Percentiles rank a stretch among this genome's conserved stretches.
Evolutionary conservation across 352 stramenopile genomes (phyloP).

Genomic region (Globisporangium takayamanum): DNA sequence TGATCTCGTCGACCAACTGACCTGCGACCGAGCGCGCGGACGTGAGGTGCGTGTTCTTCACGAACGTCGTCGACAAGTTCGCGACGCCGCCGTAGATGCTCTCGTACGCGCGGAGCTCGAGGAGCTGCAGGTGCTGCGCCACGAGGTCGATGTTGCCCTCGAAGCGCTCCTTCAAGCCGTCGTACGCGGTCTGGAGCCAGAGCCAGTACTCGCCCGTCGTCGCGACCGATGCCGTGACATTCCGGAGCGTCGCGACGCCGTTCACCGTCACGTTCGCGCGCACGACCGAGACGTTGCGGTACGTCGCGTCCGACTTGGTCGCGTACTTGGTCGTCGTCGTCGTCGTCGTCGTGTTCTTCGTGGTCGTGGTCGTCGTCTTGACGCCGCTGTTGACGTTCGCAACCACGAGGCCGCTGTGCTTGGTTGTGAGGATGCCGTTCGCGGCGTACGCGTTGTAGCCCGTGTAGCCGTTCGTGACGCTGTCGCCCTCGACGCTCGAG

Average conservation of each 20-base stretch:
- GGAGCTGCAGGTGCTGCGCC: slow-evolving; percentile 48
- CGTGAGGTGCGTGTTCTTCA: slow-evolving; percentile 47
- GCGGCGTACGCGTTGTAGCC: slow-evolving; percentile 34
- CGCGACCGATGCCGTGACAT: slow-evolving; percentile 28
- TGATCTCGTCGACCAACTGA: slow-evolving; percentile 44
- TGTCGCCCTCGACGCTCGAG: slow-evolving; percentile 26
- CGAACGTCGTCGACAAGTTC: slow-evolving; percentile 42
- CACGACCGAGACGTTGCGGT: slow-evolving; percentile 30
- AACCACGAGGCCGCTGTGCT: slow-evolving; percentile 43
- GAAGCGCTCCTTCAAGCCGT: slow-evolving; percentile 46
- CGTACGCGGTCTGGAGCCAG: slow-evolving; percentile 54
- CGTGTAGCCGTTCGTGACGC: slow-evolving; percentile 40
- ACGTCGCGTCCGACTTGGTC: slow-evolving; percentile 22
- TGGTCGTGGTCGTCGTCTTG: neutral
- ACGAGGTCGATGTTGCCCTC: slow-evolving; percentile 56
- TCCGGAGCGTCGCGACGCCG: slow-evolving; percentile 24
- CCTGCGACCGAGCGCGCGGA: slow-evolving; percentile 38
- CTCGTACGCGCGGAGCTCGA: slow-evolving; percentile 57
- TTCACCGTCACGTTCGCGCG: slow-evolving; percentile 40
- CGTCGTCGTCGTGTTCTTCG: slow-evolving; percentile 21
- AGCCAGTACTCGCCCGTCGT: slow-evolving; percentile 57
- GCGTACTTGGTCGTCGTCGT: slow-evolving; percentile 17
- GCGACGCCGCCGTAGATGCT: slow-evolving; percentile 35
- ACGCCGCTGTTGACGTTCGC: slow-evolving; percentile 22
- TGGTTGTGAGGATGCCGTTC: slow-evolving; percentile 37